These are phyloP conservation scores for Multifurca ochricompacta DNA, from an alignment of 768 basidiomycete species.

Conservation along the genomic window DNA sequence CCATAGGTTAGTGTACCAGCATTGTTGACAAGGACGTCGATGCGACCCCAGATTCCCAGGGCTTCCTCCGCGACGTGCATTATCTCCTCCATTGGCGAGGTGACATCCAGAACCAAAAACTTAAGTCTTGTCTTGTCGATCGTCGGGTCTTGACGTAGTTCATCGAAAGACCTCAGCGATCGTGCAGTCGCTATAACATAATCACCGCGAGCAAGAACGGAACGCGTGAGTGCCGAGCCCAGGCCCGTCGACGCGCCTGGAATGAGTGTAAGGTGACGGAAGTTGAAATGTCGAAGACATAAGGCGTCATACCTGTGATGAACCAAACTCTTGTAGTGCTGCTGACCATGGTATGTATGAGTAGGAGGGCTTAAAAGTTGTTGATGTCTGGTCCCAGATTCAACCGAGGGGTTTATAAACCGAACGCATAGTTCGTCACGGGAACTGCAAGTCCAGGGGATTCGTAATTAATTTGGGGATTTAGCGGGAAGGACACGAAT, in stretches of 20 bases:
- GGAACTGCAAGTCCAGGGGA: too few relatives aligned
- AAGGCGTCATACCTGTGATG: constrained; percentile 6
- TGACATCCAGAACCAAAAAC: constrained; percentile 1
- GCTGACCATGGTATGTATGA: background rate
- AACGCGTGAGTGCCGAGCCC: constrained; percentile 3
- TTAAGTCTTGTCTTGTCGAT: background rate
- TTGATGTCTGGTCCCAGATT: background rate
- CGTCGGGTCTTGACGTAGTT: background rate
- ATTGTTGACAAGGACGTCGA: too few relatives aligned
- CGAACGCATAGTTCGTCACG: background rate
- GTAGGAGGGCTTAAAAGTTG: background rate
- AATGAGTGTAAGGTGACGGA: background rate
- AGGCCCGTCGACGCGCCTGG: constrained; percentile 9
- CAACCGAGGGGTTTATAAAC: background rate
- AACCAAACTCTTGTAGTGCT: constrained; percentile 3
- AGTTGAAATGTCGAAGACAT: background rate
- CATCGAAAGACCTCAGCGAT: background rate
- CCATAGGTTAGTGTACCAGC: background rate
- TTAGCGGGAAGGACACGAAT: too few relatives aligned
- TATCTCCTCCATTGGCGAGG: background rate
- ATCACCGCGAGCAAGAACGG: too few relatives aligned
- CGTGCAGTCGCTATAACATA: constrained; percentile 2
- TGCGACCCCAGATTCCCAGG: constrained; percentile 7
- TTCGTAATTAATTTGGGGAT: too few relatives aligned
- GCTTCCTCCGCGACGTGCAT: background rate